Conservation (phyloP, 768 basidiomycete species). For the Rhodotorula babjevae region DNA sequence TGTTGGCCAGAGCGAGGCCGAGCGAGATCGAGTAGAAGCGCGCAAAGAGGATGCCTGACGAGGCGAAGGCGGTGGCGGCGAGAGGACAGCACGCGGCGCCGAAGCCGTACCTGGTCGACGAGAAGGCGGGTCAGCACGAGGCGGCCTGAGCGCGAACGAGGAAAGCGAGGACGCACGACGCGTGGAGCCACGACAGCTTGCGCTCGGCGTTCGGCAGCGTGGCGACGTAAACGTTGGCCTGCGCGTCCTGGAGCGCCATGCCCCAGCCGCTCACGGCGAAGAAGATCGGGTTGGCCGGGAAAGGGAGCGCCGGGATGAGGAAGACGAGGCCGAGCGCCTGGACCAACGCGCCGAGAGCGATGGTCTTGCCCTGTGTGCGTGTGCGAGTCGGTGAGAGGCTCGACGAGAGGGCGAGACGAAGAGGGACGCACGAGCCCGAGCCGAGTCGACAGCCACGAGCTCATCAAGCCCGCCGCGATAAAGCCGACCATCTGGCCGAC, state of each 20-base stretch:
- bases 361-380: slow-evolving; percentile 17
- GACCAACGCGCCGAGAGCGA: slow-evolving; percentile 7
- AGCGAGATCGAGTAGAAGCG: slow-evolving; percentile 28
- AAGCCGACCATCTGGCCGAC: slow-evolving; percentile 34
- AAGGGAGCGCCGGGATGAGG: slow-evolving; percentile 33
- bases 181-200: slow-evolving; percentile 22
- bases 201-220: slow-evolving; percentile 6
- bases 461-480: background rate
- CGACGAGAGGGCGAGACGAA: too few relatives aligned
- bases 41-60: slow-evolving; percentile 16
- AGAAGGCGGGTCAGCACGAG: too few relatives aligned
- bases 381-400: background rate
- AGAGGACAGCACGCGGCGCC: slow-evolving; percentile 29
- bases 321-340: slow-evolving; percentile 28
- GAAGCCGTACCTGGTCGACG: background rate
- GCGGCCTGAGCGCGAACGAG: too few relatives aligned
- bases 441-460: background rate
- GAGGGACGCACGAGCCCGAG: slow-evolving; percentile 16
- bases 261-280: slow-evolving; percentile 30
- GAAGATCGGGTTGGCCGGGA: slow-evolving; percentile 17
- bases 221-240: slow-evolving; percentile 31
- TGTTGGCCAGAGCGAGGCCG: slow-evolving; percentile 12
- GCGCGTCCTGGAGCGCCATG: slow-evolving; percentile 25
- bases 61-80: slow-evolving; percentile 30
- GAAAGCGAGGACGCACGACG: background rate